Base-by-base conservation (phyloP, 345 rosid genomes). In the Erysimum cheiranthoides region DNA sequence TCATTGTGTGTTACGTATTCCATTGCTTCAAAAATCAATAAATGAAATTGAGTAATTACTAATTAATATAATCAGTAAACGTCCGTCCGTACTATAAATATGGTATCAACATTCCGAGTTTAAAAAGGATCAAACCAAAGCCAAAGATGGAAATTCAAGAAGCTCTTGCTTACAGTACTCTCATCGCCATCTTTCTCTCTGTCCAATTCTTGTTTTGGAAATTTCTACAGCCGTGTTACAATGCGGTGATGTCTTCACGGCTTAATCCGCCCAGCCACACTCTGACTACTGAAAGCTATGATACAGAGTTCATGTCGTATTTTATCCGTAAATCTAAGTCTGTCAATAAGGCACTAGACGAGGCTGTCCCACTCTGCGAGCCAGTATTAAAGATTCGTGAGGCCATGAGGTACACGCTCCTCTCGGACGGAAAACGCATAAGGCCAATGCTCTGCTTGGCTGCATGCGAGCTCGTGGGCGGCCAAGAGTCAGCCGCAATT, bases 401-500 rank as follows among this genome's bases (percentile, higher is more conserved):
- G 63, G 84, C 96, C 17, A 93, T 93, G 98, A 83, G 98, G 3
- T 91, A 91, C 80, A 87, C 93, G 10, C 86, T 93, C 5, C 79
- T 93, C 30, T 93, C 91, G 3, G 86, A 84, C 11, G 90, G 96
- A 38, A 91, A 93, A 80, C 80, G 93, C 14, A 91, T 93, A 11
- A 79, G 93, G 10, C 96, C 97, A 0, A 78, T 83, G 28, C 86
- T 93, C 30, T 93, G 97, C 52, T 38, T 93, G 42, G 98, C 93
- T 8, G 93, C 93, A 0, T 87, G 96, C 38, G 88, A 88, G 75
- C 83, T 89, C 6, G 92, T 91, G 4, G 93, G 97, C 0, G 96
- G 97, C 10, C 27, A 59, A 13, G 85, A 84, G 65, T 70, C 87
- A 42, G 65, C 54, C 63, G 92, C 92, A 9, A 86, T 89, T 91